Conservation (phyloP, 495 filamentous ascomycete species). For the Barbatosphaeria neglecta region DNA sequence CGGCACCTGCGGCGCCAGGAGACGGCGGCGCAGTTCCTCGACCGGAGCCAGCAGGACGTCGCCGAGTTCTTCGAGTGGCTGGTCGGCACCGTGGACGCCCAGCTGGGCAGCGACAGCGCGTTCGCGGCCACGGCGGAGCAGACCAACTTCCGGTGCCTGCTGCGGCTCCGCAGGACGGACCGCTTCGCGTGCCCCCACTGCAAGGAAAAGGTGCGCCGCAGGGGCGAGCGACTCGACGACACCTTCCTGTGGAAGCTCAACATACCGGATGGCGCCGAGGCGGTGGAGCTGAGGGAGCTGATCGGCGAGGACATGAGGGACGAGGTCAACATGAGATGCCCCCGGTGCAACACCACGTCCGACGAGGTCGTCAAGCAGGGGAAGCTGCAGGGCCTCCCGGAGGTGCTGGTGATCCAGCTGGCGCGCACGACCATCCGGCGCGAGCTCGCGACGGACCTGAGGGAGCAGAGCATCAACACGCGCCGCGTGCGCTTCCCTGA, state of each 20-base stretch:
- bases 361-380: background rate
- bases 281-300: background rate
- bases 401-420: background rate
- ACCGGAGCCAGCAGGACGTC: background rate
- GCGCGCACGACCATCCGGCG: too few relatives aligned
- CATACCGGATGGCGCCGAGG: background rate
- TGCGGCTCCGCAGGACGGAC: background rate
- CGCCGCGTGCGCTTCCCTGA: background rate
- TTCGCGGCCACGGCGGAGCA: background rate
- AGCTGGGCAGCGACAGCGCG: background rate
- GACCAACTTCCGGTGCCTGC: background rate
- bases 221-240: background rate
- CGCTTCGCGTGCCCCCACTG: background rate
- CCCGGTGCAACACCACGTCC: background rate
- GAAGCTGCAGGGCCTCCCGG: background rate
- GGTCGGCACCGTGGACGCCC: background rate
- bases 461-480: background rate
- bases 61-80: background rate
- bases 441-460: background rate
- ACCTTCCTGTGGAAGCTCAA: background rate
- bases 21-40: background rate
- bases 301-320: background rate
- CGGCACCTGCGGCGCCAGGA: too few relatives aligned
- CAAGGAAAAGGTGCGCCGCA: background rate
- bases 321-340: background rate